Evolutionary conservation across 768 basidiomycete species (phyloP).

Genomic region (Kwoniella dejecticola): DNA sequence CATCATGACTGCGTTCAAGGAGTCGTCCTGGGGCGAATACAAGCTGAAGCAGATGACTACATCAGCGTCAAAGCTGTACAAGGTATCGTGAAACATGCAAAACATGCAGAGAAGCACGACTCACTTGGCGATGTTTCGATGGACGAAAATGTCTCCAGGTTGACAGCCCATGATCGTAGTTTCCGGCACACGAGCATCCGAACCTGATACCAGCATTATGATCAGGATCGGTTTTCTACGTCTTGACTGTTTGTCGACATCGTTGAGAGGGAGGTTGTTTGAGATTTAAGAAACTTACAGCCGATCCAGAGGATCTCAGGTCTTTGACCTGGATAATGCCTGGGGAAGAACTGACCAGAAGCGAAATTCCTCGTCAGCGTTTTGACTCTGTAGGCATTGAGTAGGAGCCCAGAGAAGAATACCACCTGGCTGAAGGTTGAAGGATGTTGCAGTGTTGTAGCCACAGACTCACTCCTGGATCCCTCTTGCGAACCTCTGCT

Average conservation of each 20-base stretch:
- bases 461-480: constrained; percentile 47
- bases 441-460: no score
- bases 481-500: constrained; percentile 21
- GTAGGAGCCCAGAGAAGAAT: no score
- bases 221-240: no score
- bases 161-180: constrained; percentile 45
- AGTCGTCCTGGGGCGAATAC: constrained; percentile 45
- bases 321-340: constrained; percentile 45
- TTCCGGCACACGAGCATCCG: constrained; percentile 48
- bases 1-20: constrained; percentile 46
- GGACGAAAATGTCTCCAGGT: constrained; percentile 48
- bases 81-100: no score
- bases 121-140: constrained; percentile 48
- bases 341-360: constrained; percentile 39
- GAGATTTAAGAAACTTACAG: constrained; percentile 24
- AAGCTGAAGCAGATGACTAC: constrained; percentile 15
- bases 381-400: no score
- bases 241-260: background rate
- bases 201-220: constrained; percentile 23
- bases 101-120: no score
- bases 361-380: background rate
- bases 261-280: background rate
- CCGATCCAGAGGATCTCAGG: constrained; percentile 51
- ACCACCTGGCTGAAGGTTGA: background rate
- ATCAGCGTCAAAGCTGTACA: background rate